Conservation (phyloP, 805 yeast genomes). For the Cyberlindnera subsufficiens region DNA sequence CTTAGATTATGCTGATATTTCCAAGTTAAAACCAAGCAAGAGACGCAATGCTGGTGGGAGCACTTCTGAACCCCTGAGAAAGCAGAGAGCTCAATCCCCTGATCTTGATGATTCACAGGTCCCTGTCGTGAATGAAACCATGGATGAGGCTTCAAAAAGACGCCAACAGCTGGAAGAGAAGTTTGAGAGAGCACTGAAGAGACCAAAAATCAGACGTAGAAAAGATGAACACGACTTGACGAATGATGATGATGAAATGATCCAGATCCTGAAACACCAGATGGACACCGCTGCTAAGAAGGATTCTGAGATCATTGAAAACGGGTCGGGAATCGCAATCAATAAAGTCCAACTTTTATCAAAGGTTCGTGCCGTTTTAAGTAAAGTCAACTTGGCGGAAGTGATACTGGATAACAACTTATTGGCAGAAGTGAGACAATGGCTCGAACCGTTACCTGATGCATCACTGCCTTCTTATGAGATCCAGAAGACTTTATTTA, state of each 20-base stretch:
- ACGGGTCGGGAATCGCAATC: slow-evolving; percentile 43
- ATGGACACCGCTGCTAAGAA: slow-evolving; percentile 85
- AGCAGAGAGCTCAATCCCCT: neutral
- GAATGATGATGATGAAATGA: slow-evolving; percentile 88
- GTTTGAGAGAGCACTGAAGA: slow-evolving; percentile 72
- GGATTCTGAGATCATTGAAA: slow-evolving; percentile 51
- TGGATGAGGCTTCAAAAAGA: slow-evolving; percentile 34
- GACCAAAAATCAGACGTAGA: slow-evolving; percentile 53
- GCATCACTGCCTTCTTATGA: slow-evolving; percentile 97
- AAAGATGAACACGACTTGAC: slow-evolving; percentile 92
- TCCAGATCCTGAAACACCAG: slow-evolving; percentile 72
- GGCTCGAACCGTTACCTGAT: slow-evolving; percentile 98
- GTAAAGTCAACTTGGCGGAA: slow-evolving; percentile 83
- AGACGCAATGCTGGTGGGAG: slow-evolving; percentile 11
- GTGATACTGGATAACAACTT: slow-evolving; percentile 90
- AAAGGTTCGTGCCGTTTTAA: slow-evolving; percentile 67
- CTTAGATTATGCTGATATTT: slow-evolving; percentile 25
- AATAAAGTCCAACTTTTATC: slow-evolving; percentile 73
- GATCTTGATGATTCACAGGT: slow-evolving; percentile 22
- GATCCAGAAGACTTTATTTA: slow-evolving; percentile 82
- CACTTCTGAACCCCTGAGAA: slow-evolving; percentile 3
- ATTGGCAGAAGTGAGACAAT: slow-evolving; percentile 86
- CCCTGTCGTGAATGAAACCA: slow-evolving; percentile 10
- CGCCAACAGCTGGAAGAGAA: slow-evolving; percentile 77
- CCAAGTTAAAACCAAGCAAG: slow-evolving; percentile 16